Conservation (phyloP, 306 rosid species). For the Canavalia gladiata region DNA sequence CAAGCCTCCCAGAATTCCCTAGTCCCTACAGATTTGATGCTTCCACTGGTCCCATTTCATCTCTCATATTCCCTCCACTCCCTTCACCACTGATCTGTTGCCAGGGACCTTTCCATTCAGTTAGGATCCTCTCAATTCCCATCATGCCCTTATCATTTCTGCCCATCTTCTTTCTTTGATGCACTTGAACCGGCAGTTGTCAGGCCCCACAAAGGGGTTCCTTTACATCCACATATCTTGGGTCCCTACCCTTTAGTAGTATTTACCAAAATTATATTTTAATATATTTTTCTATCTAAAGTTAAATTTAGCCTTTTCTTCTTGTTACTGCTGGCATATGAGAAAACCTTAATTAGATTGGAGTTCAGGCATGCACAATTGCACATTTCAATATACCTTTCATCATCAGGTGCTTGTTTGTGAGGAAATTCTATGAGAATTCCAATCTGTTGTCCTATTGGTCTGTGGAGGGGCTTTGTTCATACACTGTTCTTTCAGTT, state of each 20-base stretch:
- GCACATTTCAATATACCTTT: background rate
- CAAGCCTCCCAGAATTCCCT: background rate
- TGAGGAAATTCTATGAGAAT: background rate
- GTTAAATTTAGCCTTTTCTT: background rate
- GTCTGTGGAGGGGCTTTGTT: slow-evolving; percentile 18
- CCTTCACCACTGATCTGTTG: background rate
- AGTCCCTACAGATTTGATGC: background rate
- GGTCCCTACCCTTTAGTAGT: too few relatives aligned
- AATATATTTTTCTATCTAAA: slow-evolving; percentile 1
- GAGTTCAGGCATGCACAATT: background rate
- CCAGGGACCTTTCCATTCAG: background rate
- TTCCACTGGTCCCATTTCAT: background rate
- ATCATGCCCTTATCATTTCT: background rate
- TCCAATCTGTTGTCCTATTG: background rate
- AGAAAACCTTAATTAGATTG: background rate
- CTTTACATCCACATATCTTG: background rate
- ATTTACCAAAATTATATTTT: slow-evolving; percentile 8
- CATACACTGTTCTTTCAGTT: slow-evolving; percentile 2
- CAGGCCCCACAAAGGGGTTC: background rate
- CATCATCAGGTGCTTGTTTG: background rate
- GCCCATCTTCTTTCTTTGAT: background rate
- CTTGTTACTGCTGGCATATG: background rate
- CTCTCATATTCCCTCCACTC: background rate
- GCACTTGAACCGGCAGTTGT: background rate
- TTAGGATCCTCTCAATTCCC: slow-evolving; percentile 27